A percentile compares a stretch with the other conserved stretches of the same genome.
Evolutionary conservation across 768 basidiomycete genomes (phyloP).

Genomic region (Tylopilus subfusipes): DNA sequence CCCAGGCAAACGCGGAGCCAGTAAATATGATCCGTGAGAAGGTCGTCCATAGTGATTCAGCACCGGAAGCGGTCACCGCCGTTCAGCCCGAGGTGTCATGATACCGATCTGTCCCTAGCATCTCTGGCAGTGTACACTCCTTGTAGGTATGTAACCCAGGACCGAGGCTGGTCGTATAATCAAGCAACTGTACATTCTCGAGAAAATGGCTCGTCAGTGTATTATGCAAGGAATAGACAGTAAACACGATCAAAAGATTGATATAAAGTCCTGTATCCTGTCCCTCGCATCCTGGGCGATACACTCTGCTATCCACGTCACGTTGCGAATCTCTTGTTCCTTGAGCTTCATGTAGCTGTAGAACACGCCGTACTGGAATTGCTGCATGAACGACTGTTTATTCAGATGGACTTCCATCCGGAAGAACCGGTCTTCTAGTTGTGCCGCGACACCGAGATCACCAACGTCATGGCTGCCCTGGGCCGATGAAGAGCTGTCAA

Average conservation of each 20-base stretch:
- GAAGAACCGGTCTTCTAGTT: constrained; percentile 94
- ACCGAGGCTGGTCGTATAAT: neutral
- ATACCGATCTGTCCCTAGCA: neutral
- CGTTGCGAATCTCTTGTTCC: constrained; percentile 85
- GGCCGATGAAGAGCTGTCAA: constrained; percentile 50
- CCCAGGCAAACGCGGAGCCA: neutral
- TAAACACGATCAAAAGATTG: constrained; percentile 61
- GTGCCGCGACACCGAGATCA: constrained; percentile 53
- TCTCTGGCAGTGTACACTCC: neutral
- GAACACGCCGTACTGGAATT: constrained; percentile 94
- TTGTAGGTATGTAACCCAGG: neutral
- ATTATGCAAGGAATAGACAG: constrained; percentile 10
- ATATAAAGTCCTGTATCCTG: constrained; percentile 93
- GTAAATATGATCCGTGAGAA: constrained; percentile 10
- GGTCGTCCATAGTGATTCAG: neutral
- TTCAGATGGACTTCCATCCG: constrained; percentile 89
- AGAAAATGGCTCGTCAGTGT: neutral
- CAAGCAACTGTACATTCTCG: neutral
- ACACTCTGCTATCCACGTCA: constrained; percentile 97
- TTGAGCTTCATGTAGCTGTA: constrained; percentile 90
- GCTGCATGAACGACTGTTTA: constrained; percentile 92
- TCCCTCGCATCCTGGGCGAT: constrained; percentile 96
- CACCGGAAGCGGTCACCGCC: neutral
- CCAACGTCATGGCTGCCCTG: constrained; percentile 36
- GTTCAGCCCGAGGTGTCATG: neutral